Evolutionary conservation across 805 yeast species (phyloP).

Genomic region (Candida argentea): DNA sequence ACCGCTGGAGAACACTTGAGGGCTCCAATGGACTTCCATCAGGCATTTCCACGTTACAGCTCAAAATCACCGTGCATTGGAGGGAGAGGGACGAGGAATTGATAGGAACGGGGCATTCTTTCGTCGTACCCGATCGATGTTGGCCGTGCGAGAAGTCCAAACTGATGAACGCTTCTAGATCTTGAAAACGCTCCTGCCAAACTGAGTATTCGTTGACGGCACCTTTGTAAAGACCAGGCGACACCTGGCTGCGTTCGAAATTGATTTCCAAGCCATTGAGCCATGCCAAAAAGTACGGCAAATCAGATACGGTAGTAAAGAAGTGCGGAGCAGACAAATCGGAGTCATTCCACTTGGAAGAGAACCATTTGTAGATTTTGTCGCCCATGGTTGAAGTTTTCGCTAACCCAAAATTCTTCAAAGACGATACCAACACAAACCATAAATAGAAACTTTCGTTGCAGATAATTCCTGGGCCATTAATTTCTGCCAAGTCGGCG

Average conservation of each 20-base stretch:
- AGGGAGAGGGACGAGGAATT: too few species aligned
- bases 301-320: slow-evolving; percentile 7
- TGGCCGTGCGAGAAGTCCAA: slow-evolving; percentile 1
- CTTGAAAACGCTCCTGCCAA: slow-evolving; percentile 2
- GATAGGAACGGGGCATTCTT: too few species aligned
- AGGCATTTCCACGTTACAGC: too few species aligned
- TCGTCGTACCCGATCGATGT: background rate
- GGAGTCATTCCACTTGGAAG: slow-evolving; percentile 33
- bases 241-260: background rate
- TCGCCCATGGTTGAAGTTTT: slow-evolving; percentile 13
- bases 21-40: too few species aligned
- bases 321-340: slow-evolving; percentile 26
- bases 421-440: slow-evolving; percentile 31
- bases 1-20: too few species aligned
- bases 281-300: slow-evolving; percentile 37
- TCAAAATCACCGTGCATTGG: too few species aligned
- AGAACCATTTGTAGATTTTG: slow-evolving; percentile 42
- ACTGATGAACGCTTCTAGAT: slow-evolving; percentile 5
- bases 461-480: slow-evolving; percentile 46
- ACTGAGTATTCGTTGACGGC: slow-evolving; percentile 4
- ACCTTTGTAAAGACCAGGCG: slow-evolving; percentile 3
- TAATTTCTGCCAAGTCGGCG: slow-evolving; percentile 44
- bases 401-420: slow-evolving; percentile 21
- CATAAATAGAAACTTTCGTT: slow-evolving; percentile 45
- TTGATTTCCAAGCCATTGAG: slow-evolving; percentile 16